Percentiles rank a stretch among this genome's conserved stretches.
Evolutionary conservation across 495 filamentous ascomycete genomes (phyloP).

Genomic region (Aspergillus asperescens): DNA sequence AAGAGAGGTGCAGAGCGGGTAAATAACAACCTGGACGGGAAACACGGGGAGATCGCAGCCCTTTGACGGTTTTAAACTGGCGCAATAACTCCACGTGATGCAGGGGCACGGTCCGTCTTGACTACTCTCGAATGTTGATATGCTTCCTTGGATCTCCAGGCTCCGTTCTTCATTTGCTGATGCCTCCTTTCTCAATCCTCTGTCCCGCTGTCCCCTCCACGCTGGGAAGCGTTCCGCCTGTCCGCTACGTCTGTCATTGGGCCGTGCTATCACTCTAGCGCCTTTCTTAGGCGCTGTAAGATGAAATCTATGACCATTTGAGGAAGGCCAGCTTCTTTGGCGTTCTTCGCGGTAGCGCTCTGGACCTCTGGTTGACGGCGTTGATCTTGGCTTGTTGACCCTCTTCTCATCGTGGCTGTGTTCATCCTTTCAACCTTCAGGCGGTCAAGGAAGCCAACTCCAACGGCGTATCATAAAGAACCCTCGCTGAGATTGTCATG

Average conservation of each 20-base stretch:
- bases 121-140: not conserved
- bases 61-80: constrained; percentile 7
- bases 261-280: constrained; percentile 6
- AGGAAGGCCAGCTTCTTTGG: not conserved
- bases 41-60: not conserved
- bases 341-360: not conserved
- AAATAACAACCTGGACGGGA: not conserved
- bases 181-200: constrained; percentile 21
- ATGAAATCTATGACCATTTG: constrained; percentile 1
- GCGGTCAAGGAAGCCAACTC: not conserved
- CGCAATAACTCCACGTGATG: constrained; percentile 14
- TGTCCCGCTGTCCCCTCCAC: constrained; percentile 10
- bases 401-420: constrained; percentile 14
- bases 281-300: not conserved
- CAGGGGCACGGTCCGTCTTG: constrained; percentile 8
- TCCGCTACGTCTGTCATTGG: constrained; percentile 3
- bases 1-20: not conserved
- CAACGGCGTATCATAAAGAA: not conserved
- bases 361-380: constrained; percentile 4
- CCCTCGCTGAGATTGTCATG: not conserved
- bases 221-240: not conserved
- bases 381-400: constrained; percentile 13
- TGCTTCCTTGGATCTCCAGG: constrained; percentile 7
- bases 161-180: constrained; percentile 11
- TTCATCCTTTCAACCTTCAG: constrained; percentile 5